Conservation (phyloP, 805 yeast genomes). For the Brettanomyces custersianus region DNA sequence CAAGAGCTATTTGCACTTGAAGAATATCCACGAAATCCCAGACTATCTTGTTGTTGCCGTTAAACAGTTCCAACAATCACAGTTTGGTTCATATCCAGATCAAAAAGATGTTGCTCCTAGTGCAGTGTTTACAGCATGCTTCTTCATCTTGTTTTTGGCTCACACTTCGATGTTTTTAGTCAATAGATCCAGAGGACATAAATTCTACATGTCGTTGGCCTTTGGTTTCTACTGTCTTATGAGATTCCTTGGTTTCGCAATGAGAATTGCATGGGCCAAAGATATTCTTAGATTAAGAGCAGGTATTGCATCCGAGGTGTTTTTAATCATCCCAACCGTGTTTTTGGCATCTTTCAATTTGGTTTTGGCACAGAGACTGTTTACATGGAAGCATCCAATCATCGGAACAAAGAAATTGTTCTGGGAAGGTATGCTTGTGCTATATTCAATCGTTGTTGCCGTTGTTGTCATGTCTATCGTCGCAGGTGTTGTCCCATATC, state of each 20-base stretch:
- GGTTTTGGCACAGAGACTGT: conserved; percentile 61
- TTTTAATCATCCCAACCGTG: conserved; percentile 50
- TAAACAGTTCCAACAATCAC: conserved; percentile 32
- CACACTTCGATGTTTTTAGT: conserved; percentile 38
- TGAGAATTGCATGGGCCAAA: conserved; percentile 53
- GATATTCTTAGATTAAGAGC: conserved; percentile 33
- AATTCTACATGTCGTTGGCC: conserved; percentile 46
- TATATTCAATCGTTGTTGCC: conserved; percentile 47
- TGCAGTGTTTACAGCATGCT: conserved; percentile 47
- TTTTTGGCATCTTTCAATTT: conserved; percentile 50
- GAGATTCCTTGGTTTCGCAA: conserved; percentile 49
- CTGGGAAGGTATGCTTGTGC: conserved; percentile 38
- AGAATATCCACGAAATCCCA: conserved; percentile 28
- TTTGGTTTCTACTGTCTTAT: conserved; percentile 44
- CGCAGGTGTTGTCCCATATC: conserved; percentile 52
- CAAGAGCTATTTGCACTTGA: conserved; percentile 17
- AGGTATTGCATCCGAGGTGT: conserved; percentile 51
- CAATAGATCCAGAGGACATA: conserved; percentile 48
- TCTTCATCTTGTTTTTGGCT: conserved; percentile 36
- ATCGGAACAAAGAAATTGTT: conserved; percentile 47
- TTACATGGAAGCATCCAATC: conserved; percentile 72
- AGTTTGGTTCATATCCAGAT: conserved; percentile 60
- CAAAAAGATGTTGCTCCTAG: conserved; percentile 49
- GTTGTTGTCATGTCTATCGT: conserved; percentile 62
- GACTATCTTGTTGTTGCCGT: conserved; percentile 27